These are phyloP conservation scores for Leptoxyphium fumago DNA, from an alignment of 2,329 filamentous ascomycete genomes.

Conservation along the genomic window DNA sequence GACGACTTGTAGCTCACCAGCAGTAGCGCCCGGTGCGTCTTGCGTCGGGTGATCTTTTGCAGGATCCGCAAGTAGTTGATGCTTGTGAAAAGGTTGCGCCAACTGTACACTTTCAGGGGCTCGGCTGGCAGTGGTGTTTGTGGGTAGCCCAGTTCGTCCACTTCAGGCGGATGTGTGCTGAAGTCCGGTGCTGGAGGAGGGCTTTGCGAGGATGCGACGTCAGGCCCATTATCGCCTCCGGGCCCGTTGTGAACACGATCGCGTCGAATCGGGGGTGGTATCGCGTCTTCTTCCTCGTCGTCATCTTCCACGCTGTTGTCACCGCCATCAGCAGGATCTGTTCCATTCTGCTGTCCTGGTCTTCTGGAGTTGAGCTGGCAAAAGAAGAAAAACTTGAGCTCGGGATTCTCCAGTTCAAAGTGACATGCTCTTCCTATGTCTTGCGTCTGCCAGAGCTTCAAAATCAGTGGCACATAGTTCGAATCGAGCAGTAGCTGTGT, in stretches of 20 bases:
- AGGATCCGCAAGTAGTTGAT: slow-evolving; percentile 94
- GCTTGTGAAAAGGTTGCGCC: slow-evolving; percentile 85
- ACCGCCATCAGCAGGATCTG: slow-evolving; percentile 1
- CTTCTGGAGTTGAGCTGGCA: slow-evolving; percentile 62
- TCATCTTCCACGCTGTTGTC: slow-evolving; percentile 19
- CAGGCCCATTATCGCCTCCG: no score
- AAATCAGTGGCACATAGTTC: slow-evolving; percentile 80
- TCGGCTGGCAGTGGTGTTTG: slow-evolving; percentile 52
- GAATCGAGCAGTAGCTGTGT: slow-evolving; percentile 87
- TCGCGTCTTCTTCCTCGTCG: slow-evolving; percentile 52
- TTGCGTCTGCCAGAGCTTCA: slow-evolving; percentile 89
- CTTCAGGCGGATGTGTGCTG: slow-evolving; percentile 34
- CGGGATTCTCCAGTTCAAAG: slow-evolving; percentile 66
- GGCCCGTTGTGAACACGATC: slow-evolving; percentile 22
- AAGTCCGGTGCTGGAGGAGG: slow-evolving; percentile 21
- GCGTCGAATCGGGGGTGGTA: slow-evolving; percentile 63
- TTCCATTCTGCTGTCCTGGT: slow-evolving; percentile 11
- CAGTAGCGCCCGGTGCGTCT: slow-evolving; percentile 84
- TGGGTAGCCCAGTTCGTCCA: slow-evolving; percentile 80
- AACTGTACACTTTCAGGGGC: slow-evolving; percentile 80
- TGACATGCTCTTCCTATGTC: slow-evolving; percentile 85
- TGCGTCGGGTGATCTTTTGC: slow-evolving; percentile 93
- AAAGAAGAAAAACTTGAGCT: slow-evolving; percentile 83
- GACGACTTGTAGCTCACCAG: slow-evolving; percentile 93
- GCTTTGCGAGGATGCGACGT: slow-evolving; percentile 16